Base-by-base conservation (phyloP, 768 basidiomycete genomes). In the Trametes gibbosa region DNA sequence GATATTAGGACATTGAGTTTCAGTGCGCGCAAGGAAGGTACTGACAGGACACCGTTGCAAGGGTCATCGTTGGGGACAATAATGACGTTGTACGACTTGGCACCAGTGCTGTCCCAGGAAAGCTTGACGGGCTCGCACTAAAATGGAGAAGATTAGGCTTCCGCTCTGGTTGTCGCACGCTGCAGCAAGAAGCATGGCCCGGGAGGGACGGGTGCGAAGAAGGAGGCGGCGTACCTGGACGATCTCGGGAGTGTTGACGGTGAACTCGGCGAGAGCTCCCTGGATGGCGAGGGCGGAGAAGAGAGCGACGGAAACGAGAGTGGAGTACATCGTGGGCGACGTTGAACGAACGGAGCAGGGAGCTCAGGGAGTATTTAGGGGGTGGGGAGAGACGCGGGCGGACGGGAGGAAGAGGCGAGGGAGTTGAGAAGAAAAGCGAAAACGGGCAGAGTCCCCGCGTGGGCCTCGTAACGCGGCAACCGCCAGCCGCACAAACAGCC, bases 251-350 rank as follows among this genome's bases (percentile, higher is more conserved):
- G 81, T 81, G 63, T 66, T 68, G 66, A 90, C 75, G 41, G 73
- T 68, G 64, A 90, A 80, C 19, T 73, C 76, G 58, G 89, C 85
- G 53, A 80, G 65, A 54, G 76, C 84, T 68, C 75, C 75, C 62
- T 69, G 76, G 68, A 83, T 65, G 71, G 80, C 79, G 71, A 85
- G 75, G 65, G 77, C 69, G 68, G 80, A 73, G 77, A 90, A 74
- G 85, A 91, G 82, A 68, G 87, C 78, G 75, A 83, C 70, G 60
- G 81, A 80, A 89, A 90, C 51, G 89, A 92, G 74, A 75, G 90
- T 89, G 77, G 83, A 76, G 81, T 85, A 85, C 90, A 92, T 92
- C 74, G 72, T 81, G 50, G 43, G 56, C 54, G 62, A 61, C 52
- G 64, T 54, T 62, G 56, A 63, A 63, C 43, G 66, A 64, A 56